phyloP scores from a whole-genome alignment of 306 rosid genomes.

The Corylus avellana region DNA sequence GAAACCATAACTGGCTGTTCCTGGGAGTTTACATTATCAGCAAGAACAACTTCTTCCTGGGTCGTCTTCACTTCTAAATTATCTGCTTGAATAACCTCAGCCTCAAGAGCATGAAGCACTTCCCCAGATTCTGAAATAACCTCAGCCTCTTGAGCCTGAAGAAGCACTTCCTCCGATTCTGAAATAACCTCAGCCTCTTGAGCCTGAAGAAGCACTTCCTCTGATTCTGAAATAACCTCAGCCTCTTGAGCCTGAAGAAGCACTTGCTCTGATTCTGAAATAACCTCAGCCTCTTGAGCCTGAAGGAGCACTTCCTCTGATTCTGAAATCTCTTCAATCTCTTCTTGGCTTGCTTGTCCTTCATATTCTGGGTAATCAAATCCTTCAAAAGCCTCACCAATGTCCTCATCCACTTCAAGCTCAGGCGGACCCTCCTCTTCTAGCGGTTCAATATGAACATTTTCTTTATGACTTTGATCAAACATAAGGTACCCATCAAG shows the following conservation, averaged over 20 bases:
- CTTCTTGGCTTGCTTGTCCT: background rate
- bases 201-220: background rate
- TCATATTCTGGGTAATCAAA: conserved; percentile 15
- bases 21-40: background rate
- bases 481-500: conserved; percentile 33
- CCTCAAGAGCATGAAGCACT: conserved; percentile 2
- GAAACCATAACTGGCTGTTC: conserved; percentile 11
- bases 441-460: background rate
- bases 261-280: conserved; percentile 13
- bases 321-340: conserved; percentile 9
- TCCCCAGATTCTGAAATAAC: conserved; percentile 8
- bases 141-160: conserved; percentile 11
- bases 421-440: conserved; percentile 11
- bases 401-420: background rate
- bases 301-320: conserved; percentile 3
- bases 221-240: background rate
- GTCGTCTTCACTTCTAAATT: conserved; percentile 4
- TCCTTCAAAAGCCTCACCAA: conserved; percentile 1
- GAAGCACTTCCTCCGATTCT: conserved; percentile 14
- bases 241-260: background rate
- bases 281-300: conserved; percentile 9
- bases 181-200: conserved; percentile 1
- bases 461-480: conserved; percentile 23
- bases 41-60: background rate
- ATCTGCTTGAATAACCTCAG: conserved; percentile 19